Base-by-base conservation (phyloP, 2,329 filamentous ascomycete genomes). In the Cladosporium sp. region DNA sequence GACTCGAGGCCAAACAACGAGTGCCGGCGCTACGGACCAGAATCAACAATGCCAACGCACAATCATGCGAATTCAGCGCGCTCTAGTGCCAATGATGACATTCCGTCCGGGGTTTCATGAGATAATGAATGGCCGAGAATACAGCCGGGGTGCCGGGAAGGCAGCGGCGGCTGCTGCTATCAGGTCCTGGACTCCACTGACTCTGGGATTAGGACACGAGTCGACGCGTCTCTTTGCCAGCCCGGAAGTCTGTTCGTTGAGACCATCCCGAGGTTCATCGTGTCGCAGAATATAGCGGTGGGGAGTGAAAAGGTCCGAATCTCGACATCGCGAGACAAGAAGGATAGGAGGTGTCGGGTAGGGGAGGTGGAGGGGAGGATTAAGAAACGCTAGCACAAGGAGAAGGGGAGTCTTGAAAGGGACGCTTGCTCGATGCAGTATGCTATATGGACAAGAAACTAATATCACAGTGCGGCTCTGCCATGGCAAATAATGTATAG, bases 291-390 rank as follows among this genome's bases (percentile, higher is more conserved):
- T 15, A 17, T 15, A 17, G 40, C 20, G 42, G 54, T 56, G 42
- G 54, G 36, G 42, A 47, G 11, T 11, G 28, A 49, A 22, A 49
- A 56, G 54, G 54, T 56, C 54, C 54, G 54, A 56, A 47, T 56
- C 38, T 39, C 22, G 22, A 43, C 14, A 30, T 43, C 17, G 37
- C 43, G 30, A n/a, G 19, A 39, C 43, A 47, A 12, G 19, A 39
- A 37, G 36, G 49, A 51, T 25, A 51, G 49, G 49, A 28, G 49
- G 39, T 22, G 36, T 47, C n/a, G 14, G 40, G 19, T 11, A 43
- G 40, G 40, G 19, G 34, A 42, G 15, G 51, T 19, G 37, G 51
- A 40, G 22, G 38, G 17, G 34, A 17, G 28, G 30, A n/a, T 50
- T 11, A 19, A 17, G 17, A 43, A 43, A n/a, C 34, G 42, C 43